Base-by-base conservation (phyloP, 345 rosid genomes). In the Lepidium didymum region DNA sequence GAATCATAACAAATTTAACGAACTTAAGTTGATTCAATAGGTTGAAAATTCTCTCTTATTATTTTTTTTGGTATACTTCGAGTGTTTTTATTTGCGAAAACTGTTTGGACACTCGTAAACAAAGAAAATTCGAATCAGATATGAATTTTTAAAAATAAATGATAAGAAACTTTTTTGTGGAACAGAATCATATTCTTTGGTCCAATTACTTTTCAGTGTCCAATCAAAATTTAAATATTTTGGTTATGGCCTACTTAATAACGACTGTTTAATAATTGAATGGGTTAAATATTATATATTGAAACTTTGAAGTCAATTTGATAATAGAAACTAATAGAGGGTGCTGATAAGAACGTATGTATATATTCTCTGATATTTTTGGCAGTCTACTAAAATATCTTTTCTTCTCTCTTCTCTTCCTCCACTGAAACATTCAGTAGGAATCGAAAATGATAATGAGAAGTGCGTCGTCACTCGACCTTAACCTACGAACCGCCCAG, bases 401-500 rank as follows among this genome's bases (percentile, higher is more conserved):
- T 49, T 27, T 14, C 64, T 25, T 65, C 46, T 46, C 47, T 38
- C 69, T 27, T 2, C 45, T 38, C 55, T 12, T 5, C 25, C 55
- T 65, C 77, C 71, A 50, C 70, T 72, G 8, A 58, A 38, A 59
- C 31, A 16, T 33, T n/a, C 7, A 56, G 34, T 49, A 52, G 5
- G 14, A 21, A 62, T 18, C 8, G 8, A 27, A 47, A 47, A 78
- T 86, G 95, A 79, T 79, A 53, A 71, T 82, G 3, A 78, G 84
- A 76, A 84, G 84, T 76, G 84, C 85, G 2, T 83, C 87, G 0
- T 74, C 83, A 0, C 81, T 86, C 19, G 82, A 82, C 56, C 54
- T 78, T 18, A 72, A 74, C 65, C 70, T 89, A 59, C 81, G 87
- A 84, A 79, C 76, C 13, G 74, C 79, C 14, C 77, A 74, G 2